These are phyloP conservation scores for Oehlia diaphana DNA, from an alignment of 192 early-diverging fungal species.

Conservation along the genomic window DNA sequence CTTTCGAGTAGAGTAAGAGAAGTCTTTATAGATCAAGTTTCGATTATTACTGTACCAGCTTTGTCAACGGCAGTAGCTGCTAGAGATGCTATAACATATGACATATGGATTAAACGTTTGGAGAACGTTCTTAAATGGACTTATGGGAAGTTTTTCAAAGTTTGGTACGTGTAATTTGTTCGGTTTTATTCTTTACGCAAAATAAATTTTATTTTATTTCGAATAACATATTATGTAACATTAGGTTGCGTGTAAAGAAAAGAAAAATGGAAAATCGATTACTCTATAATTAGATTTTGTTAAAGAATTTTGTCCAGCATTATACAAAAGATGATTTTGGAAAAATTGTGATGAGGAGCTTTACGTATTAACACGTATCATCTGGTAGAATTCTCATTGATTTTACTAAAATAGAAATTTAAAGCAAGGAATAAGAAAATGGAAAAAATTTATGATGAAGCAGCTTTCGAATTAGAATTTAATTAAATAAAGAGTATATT, in stretches of 20 bases:
- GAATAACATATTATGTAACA: background rate
- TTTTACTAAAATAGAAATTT: no score
- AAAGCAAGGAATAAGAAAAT: no score
- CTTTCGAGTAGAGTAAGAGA: conserved; percentile 42
- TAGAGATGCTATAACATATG: conserved; percentile 40
- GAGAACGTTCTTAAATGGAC: background rate
- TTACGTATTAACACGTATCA: no score
- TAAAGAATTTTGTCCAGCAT: background rate
- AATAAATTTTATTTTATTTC: no score
- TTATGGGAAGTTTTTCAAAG: background rate
- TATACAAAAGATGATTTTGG: no score
- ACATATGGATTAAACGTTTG: background rate
- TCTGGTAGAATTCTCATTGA: no score
- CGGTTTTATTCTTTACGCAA: no score
- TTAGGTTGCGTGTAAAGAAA: background rate
- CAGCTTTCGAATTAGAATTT: no score
- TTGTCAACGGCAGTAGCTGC: conserved; percentile 53
- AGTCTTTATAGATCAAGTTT: conserved; percentile 44
- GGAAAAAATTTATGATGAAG: no score
- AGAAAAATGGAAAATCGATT: background rate
- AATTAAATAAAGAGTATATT: no score
- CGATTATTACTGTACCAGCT: conserved; percentile 49
- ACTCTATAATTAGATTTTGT: background rate
- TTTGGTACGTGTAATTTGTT: no score
- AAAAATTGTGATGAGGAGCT: no score